A percentile compares a stretch with the other conserved stretches of the same genome.
Conservation (phyloP, 306 rosid species). For the Lathyrus oleraceus region DNA sequence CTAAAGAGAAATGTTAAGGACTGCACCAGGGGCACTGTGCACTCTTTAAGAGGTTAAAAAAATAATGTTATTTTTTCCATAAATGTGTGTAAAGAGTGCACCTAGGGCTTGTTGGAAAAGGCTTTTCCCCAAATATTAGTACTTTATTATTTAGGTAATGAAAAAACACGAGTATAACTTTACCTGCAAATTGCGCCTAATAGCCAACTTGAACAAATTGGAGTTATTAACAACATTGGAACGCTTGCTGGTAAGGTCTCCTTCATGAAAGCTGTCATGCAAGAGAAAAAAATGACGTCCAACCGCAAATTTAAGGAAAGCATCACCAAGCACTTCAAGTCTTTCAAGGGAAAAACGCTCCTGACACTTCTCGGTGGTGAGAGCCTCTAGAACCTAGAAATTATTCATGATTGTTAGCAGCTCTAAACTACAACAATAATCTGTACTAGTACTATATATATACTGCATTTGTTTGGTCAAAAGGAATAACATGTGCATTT, state of each 20-base stretch:
- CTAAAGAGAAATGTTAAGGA: no score
- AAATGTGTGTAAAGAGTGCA: no score
- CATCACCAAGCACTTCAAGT: conserved; percentile 94
- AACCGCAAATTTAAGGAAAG: conserved; percentile 88
- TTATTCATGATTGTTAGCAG: conserved; percentile 36
- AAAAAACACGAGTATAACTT: conserved; percentile 25
- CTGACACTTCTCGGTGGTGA: conserved; percentile 93
- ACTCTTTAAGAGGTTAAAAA: no score
- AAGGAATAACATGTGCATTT: conserved; percentile 23
- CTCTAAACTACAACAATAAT: conserved; percentile 24
- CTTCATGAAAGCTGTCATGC: conserved; percentile 76
- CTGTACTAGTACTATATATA: neutral
- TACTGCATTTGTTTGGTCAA: conserved; percentile 20
- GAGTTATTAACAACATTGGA: conserved; percentile 72
- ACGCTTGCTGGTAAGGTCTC: conserved; percentile 76
- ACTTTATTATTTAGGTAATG: neutral
- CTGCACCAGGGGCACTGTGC: no score
- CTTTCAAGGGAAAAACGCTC: conserved; percentile 94
- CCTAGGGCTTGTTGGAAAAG: no score
- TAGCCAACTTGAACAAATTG: conserved; percentile 79
- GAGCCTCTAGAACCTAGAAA: conserved; percentile 81
- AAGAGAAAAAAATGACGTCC: conserved; percentile 76
- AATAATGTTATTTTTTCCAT: no score
- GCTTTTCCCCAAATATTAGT: no score
- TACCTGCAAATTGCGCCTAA: conserved; percentile 79